Evolutionary conservation across 495 filamentous ascomycete genomes (phyloP).

Genomic region (Podospora tetraspora): DNA sequence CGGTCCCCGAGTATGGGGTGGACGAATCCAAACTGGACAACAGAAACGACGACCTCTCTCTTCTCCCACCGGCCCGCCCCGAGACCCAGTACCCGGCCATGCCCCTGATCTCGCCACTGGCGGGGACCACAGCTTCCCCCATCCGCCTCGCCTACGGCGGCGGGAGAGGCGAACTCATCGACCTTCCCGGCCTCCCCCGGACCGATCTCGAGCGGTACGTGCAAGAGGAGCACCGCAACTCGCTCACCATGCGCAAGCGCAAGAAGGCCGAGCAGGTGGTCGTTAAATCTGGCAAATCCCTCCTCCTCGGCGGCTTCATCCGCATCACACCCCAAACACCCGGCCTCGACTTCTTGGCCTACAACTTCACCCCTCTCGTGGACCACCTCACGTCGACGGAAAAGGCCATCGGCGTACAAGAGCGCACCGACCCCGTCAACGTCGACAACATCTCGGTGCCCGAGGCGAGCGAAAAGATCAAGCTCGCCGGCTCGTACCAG

Average conservation of each 20-base stretch:
- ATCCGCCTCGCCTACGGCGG: slow-evolving; percentile 84
- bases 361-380: slow-evolving; percentile 70
- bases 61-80: slow-evolving; percentile 68
- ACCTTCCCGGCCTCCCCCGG: slow-evolving; percentile 77
- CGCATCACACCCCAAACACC: slow-evolving; percentile 73
- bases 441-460: slow-evolving; percentile 56
- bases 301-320: slow-evolving; percentile 83
- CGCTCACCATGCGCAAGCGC: slow-evolving; percentile 71
- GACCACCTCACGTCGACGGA: slow-evolving; percentile 70
- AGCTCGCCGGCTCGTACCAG: slow-evolving; percentile 66
- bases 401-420: slow-evolving; percentile 67
- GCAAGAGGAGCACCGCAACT: slow-evolving; percentile 51
- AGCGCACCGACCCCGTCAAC: slow-evolving; percentile 45
- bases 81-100: slow-evolving; percentile 72
- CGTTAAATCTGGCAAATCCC: slow-evolving; percentile 72
- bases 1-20: background rate
- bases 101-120: slow-evolving; percentile 77
- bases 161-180: slow-evolving; percentile 85
- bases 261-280: slow-evolving; percentile 60
- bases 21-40: background rate
- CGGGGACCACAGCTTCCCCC: slow-evolving; percentile 90
- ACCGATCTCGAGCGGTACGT: slow-evolving; percentile 65
- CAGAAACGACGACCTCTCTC: slow-evolving; percentile 32
- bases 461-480: slow-evolving; percentile 49
- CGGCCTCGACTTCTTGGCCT: slow-evolving; percentile 60